These are phyloP conservation scores for Arachnopeziza araneosa DNA, from an alignment of 2,329 filamentous ascomycete species.

Conservation along the genomic window DNA sequence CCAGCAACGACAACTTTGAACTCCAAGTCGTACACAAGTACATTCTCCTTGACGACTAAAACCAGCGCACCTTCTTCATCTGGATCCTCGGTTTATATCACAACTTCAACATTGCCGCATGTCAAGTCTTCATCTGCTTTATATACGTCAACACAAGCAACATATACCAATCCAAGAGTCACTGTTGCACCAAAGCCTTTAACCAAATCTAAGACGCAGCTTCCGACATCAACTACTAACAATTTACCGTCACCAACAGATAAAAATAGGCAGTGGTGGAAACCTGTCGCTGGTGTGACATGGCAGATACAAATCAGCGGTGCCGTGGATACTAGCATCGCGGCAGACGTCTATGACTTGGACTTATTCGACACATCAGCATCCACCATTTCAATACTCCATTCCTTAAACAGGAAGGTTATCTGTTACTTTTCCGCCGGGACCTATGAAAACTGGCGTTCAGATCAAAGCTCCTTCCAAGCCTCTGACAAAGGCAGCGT, in stretches of 20 bases:
- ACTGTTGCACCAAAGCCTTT: not conserved
- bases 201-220: not conserved
- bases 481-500: conserved; percentile 49
- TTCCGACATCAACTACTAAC: not conserved
- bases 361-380: conserved; percentile 41
- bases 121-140: not conserved
- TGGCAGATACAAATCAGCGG: conserved; percentile 12
- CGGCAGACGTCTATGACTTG: conserved; percentile 33
- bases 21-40: not conserved
- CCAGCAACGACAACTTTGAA: not conserved
- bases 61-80: not conserved
- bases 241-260: too few species aligned
- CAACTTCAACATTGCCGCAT: not conserved
- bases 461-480: conserved; percentile 49
- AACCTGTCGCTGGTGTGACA: conserved; percentile 9
- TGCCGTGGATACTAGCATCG: conserved; percentile 5
- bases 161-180: not conserved
- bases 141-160: not conserved
- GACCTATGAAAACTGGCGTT: conserved; percentile 58
- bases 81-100: not conserved
- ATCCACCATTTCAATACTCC: conserved; percentile 41
- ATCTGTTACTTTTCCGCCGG: conserved; percentile 75
- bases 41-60: not conserved
- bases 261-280: too few species aligned
- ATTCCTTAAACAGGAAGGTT: conserved; percentile 50